Conservation (phyloP, 441 rosid species). For the Populus hybrid region DNA sequence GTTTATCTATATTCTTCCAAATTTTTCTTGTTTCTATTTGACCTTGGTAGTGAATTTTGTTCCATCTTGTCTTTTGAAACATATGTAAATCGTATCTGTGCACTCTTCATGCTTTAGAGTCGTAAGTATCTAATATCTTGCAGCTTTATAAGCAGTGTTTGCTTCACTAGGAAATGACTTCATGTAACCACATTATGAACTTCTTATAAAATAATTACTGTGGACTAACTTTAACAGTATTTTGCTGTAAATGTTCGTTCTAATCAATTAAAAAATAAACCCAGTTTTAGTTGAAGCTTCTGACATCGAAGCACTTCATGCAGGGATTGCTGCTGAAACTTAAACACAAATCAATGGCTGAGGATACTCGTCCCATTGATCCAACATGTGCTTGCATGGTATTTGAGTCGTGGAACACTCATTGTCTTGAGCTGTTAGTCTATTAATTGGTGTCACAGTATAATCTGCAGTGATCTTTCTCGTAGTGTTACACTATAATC, state of each 20-base stretch:
- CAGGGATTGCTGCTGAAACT: conserved; percentile 75
- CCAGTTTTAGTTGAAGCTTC: neutral
- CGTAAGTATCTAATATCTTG: neutral
- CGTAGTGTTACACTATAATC: too few species aligned
- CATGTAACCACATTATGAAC: neutral
- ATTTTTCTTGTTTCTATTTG: neutral
- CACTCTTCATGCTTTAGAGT: neutral
- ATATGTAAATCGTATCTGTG: neutral
- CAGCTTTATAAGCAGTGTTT: neutral
- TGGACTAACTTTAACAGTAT: neutral
- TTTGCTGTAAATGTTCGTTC: neutral
- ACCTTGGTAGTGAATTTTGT: neutral
- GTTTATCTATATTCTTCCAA: neutral
- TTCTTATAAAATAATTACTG: neutral
- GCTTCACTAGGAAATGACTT: neutral
- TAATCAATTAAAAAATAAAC: neutral
- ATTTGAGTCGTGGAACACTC: conserved; percentile 17
- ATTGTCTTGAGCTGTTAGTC: conserved; percentile 10
- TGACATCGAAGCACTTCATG: conserved; percentile 18
- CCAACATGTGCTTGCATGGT: conserved; percentile 72
- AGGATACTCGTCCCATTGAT: conserved; percentile 66
- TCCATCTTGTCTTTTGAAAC: neutral
- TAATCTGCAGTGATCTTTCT: neutral
- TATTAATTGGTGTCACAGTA: neutral
- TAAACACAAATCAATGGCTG: conserved; percentile 59